Base-by-base conservation (phyloP, 169 alveolate species). In the Plasmodium coatneyi region DNA sequence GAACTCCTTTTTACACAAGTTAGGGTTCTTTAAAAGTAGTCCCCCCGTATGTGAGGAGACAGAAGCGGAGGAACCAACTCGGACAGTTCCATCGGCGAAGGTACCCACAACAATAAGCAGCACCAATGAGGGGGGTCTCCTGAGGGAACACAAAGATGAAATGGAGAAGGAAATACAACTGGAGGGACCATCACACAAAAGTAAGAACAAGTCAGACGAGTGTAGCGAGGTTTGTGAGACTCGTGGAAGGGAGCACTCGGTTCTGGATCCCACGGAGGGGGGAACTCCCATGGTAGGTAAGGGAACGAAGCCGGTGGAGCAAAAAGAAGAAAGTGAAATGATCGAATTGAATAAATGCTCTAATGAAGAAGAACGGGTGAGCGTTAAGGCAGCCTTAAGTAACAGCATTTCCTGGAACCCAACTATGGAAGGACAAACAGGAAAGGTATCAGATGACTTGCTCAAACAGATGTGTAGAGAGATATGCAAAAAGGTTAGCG, bases 1-100 rank as follows among this genome's bases (percentile, higher is more conserved):
- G 60, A 86, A 86, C 14, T 86, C 93, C 10, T 86, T 86, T 86
- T 43, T 86, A 5, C 86, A 86, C n/a, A 72, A 86, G 34, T 54
- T 86, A 76, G 93, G 93, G 19, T 86, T 86, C 39, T 86, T 86
- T 76, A 86, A 74, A n/a, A 60, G 22, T 36, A 71, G 79, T 12
- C 16, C 46, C 1, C 5, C 90, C 30, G 12, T 5, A 12, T 10
- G 32, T 30, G 25, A n/a, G 10, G 72, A 46, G 52, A 30, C 71
- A 14, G 43, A 9, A 25, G 39, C 6, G 14, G n/a, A n/a, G 28
- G 10, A n/a, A 66, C 16, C 5, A 12, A 3, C n/a, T 46, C 52
- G 12, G 76, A 25, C 5, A 34, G 25, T 0, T 9, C 5, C 19
- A 2, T 78, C 5, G 5, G 7, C 5, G 10, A 78, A 39, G 25